Evolutionary conservation across 768 basidiomycete genomes (phyloP), one percentile per base, ranked within the genome.

Genomic region (Suillus sp.): DNA sequence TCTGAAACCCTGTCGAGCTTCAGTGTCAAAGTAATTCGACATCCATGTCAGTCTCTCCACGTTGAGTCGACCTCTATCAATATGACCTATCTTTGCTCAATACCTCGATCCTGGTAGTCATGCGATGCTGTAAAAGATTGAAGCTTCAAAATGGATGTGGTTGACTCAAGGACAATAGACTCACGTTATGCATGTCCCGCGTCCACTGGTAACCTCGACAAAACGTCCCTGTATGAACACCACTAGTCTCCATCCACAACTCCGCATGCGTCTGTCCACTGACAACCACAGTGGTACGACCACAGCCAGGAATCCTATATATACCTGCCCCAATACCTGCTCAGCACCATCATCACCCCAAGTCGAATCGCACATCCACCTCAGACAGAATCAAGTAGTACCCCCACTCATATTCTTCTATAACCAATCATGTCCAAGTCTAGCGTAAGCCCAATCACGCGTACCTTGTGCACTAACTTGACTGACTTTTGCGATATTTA

Each of bases 401-500:
- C 9, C 4, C 22, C 22, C 14, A 16, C 22, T 54, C 34, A 54
- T 14, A 54, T 55, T 25, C 14, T 4, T 37, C 25, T 56, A 56
- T 56, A 38, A 37, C 8, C 22, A 25, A 50, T 20, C 8, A 56
- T 56, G 55, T 37, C 25, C 27, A 56, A 38, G 22, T n/a, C n/a
- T n/a, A n/a, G n/a, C n/a, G 55, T 38, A 22, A 18, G 25, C 37
- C 37, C 27, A 1, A 18, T 56, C 10, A 11, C 35, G 4, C 16
- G 22, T 10, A 18, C 9, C 9, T 27, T 25, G 11, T 38, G 55
- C 25, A 16, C 37, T 38, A 9, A 47, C 45, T 22, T 22, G 22
- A 11, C 25, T 27, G 18, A 56, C 10, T 37, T 16, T 37, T 22
- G n/a, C 3, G 22, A 37, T 55, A 27, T 34, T 14, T 27, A 74